These are phyloP conservation scores for Saccharomyces hybrid DNA, from an alignment of 1,139 yeast genomes.

Conservation along the genomic window DNA sequence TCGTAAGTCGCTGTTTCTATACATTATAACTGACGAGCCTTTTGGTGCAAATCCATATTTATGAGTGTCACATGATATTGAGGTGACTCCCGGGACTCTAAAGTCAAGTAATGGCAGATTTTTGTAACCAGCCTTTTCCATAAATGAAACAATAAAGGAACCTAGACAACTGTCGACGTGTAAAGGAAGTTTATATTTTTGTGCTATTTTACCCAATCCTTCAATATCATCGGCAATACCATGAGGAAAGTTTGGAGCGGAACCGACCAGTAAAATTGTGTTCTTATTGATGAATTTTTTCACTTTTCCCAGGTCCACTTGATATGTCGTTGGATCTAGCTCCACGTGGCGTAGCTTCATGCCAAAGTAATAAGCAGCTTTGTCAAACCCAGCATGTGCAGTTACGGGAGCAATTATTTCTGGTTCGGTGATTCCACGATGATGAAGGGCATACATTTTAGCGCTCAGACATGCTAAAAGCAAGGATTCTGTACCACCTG, in stretches of 20 bases:
- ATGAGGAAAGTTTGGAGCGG: constrained; percentile 96
- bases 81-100: constrained; percentile 88
- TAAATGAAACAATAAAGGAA: constrained; percentile 78
- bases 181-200: constrained; percentile 59
- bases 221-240: constrained; percentile 90
- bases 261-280: constrained; percentile 79
- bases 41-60: constrained; percentile 98
- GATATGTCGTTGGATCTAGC: constrained; percentile 56
- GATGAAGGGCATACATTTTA: constrained; percentile 45
- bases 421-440: constrained; percentile 59
- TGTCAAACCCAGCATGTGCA: constrained; percentile 92
- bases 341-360: constrained; percentile 80
- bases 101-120: constrained; percentile 72
- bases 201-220: constrained; percentile 59
- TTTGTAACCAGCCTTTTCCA: constrained; percentile 57
- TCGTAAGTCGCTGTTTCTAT: constrained; percentile 58
- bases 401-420: constrained; percentile 87
- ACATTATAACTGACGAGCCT: constrained; percentile 91
- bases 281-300: constrained; percentile 60
- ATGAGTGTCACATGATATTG: constrained; percentile 95
- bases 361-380: constrained; percentile 86
- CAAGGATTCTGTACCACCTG: constrained; percentile 96
- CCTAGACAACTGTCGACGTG: constrained; percentile 97
- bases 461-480: constrained; percentile 84
- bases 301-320: constrained; percentile 62